A percentile compares a stretch with the other conserved stretches of the same genome.
These are phyloP conservation scores for Lipomyces orientalis DNA, from an alignment of 805 yeast species.

Conservation along the genomic window DNA sequence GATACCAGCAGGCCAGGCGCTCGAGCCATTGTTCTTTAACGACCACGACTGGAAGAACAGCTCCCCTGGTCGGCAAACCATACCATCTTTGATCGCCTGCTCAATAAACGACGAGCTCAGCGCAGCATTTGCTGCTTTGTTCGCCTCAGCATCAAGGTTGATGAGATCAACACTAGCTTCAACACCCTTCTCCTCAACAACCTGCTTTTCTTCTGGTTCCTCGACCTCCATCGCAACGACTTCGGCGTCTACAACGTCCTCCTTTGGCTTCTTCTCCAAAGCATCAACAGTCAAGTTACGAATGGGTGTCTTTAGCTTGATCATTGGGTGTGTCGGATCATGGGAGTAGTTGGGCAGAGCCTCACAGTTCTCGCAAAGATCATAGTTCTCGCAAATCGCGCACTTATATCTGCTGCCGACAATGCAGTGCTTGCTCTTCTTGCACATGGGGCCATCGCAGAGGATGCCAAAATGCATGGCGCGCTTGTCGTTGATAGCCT, in stretches of 20 bases:
- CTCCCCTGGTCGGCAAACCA: conserved; percentile 22
- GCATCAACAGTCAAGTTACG: conserved; percentile 18
- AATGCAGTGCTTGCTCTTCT: conserved; percentile 36
- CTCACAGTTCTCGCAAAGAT: conserved; percentile 53
- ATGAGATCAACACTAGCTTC: conserved; percentile 13
- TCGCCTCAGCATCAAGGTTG: not conserved
- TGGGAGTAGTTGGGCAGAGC: conserved; percentile 34
- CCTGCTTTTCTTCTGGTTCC: conserved; percentile 9
- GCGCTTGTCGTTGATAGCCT: not conserved
- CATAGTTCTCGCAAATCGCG: conserved; percentile 55
- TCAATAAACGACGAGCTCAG: conserved; percentile 18
- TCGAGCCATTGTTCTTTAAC: conserved; percentile 27
- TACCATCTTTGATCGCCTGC: conserved; percentile 23
- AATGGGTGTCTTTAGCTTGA: conserved; percentile 45
- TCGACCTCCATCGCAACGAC: conserved; percentile 1
- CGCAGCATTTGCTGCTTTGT: not conserved
- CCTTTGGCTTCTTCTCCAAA: not conserved
- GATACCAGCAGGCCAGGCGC: conserved; percentile 33
- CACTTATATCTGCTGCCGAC: conserved; percentile 56
- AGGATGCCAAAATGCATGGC: conserved; percentile 29
- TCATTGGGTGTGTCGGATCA: conserved; percentile 37
- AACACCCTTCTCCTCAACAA: conserved; percentile 1
- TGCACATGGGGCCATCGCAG: conserved; percentile 45
- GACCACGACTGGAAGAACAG: conserved; percentile 35
- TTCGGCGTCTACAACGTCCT: not conserved